Evolutionary conservation across 2,329 filamentous ascomycete species (phyloP).

Genomic region (Penicillium griseofulvum): DNA sequence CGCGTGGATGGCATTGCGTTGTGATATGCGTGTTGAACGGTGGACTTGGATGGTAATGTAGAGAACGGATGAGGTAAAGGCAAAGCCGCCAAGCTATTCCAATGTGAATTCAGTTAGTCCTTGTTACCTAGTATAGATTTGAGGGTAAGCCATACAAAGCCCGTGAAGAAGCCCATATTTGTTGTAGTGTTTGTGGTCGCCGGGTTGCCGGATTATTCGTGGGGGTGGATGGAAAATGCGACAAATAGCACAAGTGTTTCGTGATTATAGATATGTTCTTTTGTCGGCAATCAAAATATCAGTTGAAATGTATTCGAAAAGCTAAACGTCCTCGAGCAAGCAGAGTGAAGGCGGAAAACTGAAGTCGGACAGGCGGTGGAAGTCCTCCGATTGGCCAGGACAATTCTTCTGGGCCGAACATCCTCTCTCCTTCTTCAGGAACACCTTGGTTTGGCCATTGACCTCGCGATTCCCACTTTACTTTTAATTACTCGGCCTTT

Average conservation of each 20-base stretch:
- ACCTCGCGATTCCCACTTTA: slow-evolving; percentile 8
- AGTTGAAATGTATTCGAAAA: not conserved
- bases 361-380: slow-evolving; percentile 23
- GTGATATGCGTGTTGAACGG: slow-evolving; percentile 61
- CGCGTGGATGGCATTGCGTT: slow-evolving; percentile 46
- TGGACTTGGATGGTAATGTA: slow-evolving; percentile 71
- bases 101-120: slow-evolving; percentile 2
- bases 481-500: not conserved
- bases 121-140: not conserved
- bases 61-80: slow-evolving; percentile 69
- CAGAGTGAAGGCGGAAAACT: slow-evolving; percentile 13
- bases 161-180: slow-evolving; percentile 66
- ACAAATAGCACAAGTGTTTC: not conserved
- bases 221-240: not conserved
- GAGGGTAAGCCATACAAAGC: slow-evolving; percentile 61
- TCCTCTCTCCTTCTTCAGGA: slow-evolving; percentile 4
- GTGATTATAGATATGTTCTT: not conserved
- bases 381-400: slow-evolving; percentile 38
- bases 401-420: slow-evolving; percentile 32
- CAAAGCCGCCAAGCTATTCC: slow-evolving; percentile 68
- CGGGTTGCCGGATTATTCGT: not conserved
- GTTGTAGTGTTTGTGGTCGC: slow-evolving; percentile 32
- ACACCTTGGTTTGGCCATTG: not conserved
- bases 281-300: not conserved
- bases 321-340: not conserved